Evolutionary conservation across 2,329 filamentous ascomycete genomes (phyloP).

Genomic region (Alternaria arborescens): DNA sequence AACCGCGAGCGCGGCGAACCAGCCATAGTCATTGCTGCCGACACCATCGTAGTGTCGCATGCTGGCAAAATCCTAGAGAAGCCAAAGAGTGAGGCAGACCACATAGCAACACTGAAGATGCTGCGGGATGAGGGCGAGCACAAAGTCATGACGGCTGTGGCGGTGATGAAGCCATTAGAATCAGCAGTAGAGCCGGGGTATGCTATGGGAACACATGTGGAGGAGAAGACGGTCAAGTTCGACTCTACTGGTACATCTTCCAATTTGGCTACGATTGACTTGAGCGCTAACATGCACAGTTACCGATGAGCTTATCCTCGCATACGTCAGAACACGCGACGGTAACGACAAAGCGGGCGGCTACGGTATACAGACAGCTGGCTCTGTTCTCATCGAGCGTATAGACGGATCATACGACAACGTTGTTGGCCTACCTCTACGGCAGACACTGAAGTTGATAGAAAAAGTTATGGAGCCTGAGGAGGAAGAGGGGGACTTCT

Average conservation of each 20-base stretch:
- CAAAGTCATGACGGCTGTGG: slow-evolving; percentile 86
- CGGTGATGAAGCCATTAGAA: slow-evolving; percentile 80
- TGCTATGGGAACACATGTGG: slow-evolving; percentile 78
- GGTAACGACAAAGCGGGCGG: slow-evolving; percentile 96
- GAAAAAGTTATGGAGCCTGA: slow-evolving; percentile 86
- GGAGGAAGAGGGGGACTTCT: slow-evolving; percentile 46
- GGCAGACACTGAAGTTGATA: slow-evolving; percentile 79
- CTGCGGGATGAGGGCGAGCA: slow-evolving; percentile 80
- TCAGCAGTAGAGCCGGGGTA: slow-evolving; percentile 88
- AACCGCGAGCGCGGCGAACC: slow-evolving; percentile 71
- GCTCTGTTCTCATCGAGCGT: slow-evolving; percentile 84
- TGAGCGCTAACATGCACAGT: slow-evolving; percentile 48
- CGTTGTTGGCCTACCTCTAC: slow-evolving; percentile 87
- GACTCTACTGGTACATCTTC: slow-evolving; percentile 62
- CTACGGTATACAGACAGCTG: slow-evolving; percentile 91
- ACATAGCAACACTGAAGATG: slow-evolving; percentile 82
- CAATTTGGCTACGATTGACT: no score
- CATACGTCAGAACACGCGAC: slow-evolving; percentile 84
- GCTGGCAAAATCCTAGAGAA: slow-evolving; percentile 88
- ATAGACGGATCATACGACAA: slow-evolving; percentile 94
- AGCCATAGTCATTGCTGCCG: slow-evolving; percentile 84
- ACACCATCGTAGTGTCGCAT: slow-evolving; percentile 85
- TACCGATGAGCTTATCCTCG: slow-evolving; percentile 83
- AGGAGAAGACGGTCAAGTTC: slow-evolving; percentile 93
- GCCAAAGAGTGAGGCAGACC: slow-evolving; percentile 80